Base-by-base conservation (phyloP, 495 filamentous ascomycete genomes). In the Penicillium ucsense region DNA sequence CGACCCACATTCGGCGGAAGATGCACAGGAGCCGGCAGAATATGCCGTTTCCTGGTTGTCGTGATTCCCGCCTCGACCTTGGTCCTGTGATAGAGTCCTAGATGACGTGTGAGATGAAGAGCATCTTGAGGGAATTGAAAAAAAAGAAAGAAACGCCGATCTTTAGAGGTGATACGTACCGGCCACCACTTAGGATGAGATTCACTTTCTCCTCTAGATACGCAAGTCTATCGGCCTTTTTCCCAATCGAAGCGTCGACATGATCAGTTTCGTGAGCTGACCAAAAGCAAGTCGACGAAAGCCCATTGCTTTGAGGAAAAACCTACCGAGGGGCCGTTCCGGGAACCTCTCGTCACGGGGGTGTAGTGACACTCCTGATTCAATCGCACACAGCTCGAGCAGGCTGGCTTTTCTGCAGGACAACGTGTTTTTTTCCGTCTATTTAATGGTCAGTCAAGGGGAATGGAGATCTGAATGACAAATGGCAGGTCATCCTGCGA, bases 161-260 rank as follows among this genome's bases (percentile, higher is more conserved):
- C 20, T 20, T 20, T 20, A 52, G 27, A 31, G 12, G 29, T 5
- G 31, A 35, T 35, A 50, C 34, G 38, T 61, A 67, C 63, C 61
- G 51, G 42, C 50, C 52, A 5, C 70, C 70, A 47, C 54, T 66
- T 29, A 74, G 47, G 31, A 74, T 64, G n/a, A 65, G 55, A 46
- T 74, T 68, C 29, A 74, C 64, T 51, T 72, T 74, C 54, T 72
- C 65, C 50, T 74, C 71, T n/a, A 73, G 54, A 31, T 64, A 68
- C 3, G 69, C 65, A 8, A 74, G 57, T 10, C 71, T 56, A 28
- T 70, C 69, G 28, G 70, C 67, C 71, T 74, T 20, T 20, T 20
- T 20, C 2, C 20, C 20, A 2, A 20, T 20, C 2, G 20, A 20
- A 20, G 20, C 20, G 39, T n/a, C 41, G 3, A 28, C 2, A 36